Conservation (phyloP, 2,329 filamentous ascomycete genomes). For the Zarea fungicola region DNA sequence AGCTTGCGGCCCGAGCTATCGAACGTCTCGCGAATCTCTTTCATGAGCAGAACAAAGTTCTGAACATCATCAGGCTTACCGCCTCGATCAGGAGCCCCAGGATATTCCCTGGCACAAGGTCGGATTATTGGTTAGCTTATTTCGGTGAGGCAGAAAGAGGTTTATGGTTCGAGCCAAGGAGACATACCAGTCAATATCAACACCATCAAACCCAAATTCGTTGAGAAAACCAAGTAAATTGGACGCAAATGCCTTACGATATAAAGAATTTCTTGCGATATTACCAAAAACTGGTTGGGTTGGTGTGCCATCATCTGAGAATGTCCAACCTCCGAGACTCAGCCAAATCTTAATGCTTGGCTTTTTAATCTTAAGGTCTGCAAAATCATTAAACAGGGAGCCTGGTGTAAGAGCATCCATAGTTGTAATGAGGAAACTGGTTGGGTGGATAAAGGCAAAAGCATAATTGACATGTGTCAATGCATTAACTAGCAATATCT, state of each 20-base stretch:
- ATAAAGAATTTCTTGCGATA: not conserved
- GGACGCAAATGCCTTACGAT: slow-evolving; percentile 28
- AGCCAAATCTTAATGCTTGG: no score
- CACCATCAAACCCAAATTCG: slow-evolving; percentile 18
- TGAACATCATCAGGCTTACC: slow-evolving; percentile 18
- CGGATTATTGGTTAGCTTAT: no score
- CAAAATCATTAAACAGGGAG: no score
- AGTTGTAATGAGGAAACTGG: slow-evolving; percentile 19
- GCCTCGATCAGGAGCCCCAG: slow-evolving; percentile 18
- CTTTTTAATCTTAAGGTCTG: no score
- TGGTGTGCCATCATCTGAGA: no score
- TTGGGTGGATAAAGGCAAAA: slow-evolving; percentile 21
- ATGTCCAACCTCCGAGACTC: no score
- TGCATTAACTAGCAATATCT: not conserved
- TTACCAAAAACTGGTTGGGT: not conserved
- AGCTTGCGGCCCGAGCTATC: slow-evolving; percentile 16
- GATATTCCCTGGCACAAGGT: no score
- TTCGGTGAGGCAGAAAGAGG: no score
- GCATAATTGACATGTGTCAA: slow-evolving; percentile 22
- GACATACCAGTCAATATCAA: slow-evolving; percentile 21
- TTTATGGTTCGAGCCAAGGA: no score
- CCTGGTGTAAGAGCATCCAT: slow-evolving; percentile 19
- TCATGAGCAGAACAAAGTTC: slow-evolving; percentile 21
- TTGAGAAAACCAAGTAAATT: slow-evolving; percentile 20
- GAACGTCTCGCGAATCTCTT: slow-evolving; percentile 16